Percentiles rank a stretch among this genome's conserved stretches.
Evolutionary conservation across 768 basidiomycete species (phyloP).

Genomic region (Podaxis sp.): DNA sequence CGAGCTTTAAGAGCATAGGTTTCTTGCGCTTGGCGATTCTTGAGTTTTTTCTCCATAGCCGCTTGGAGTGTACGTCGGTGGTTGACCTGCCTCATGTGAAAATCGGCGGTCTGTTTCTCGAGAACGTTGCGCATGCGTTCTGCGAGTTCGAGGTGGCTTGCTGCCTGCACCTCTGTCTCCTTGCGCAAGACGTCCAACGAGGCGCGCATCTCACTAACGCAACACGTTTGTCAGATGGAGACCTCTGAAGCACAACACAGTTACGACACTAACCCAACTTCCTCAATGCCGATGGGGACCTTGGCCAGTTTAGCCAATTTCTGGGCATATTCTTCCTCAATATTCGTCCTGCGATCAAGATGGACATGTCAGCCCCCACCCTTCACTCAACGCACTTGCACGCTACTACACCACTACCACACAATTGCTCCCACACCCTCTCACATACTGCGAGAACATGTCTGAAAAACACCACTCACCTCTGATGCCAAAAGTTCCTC

Average conservation of each 20-base stretch:
- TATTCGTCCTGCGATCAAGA: slow-evolving; percentile 53
- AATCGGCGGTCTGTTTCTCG: slow-evolving; percentile 57
- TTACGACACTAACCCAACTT: slow-evolving; percentile 72
- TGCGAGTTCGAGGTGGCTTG: slow-evolving; percentile 67
- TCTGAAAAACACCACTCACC: slow-evolving; percentile 45
- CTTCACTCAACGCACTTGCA: background rate
- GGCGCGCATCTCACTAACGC: slow-evolving; percentile 67
- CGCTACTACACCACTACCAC: background rate
- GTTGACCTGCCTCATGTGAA: slow-evolving; percentile 60
- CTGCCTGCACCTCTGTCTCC: slow-evolving; percentile 81
- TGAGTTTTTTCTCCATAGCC: slow-evolving; percentile 83
- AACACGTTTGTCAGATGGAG: background rate
- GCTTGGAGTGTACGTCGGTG: slow-evolving; percentile 68
- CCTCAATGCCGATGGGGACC: slow-evolving; percentile 73
- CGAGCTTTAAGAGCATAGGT: slow-evolving; percentile 80
- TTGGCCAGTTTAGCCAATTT: slow-evolving; percentile 77
- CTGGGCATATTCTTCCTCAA: slow-evolving; percentile 94
- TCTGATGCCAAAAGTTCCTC: slow-evolving; percentile 86
- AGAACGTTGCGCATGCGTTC: slow-evolving; percentile 67
- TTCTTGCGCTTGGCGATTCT: slow-evolving; percentile 82
- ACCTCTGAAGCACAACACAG: background rate
- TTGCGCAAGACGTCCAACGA: slow-evolving; percentile 73
- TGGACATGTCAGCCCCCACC: background rate
- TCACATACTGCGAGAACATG: background rate
- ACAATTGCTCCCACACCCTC: background rate